Conservation (phyloP, 225 moss, liverwort and hornwort genomes). For the Physcomitrellopsis africana region DNA sequence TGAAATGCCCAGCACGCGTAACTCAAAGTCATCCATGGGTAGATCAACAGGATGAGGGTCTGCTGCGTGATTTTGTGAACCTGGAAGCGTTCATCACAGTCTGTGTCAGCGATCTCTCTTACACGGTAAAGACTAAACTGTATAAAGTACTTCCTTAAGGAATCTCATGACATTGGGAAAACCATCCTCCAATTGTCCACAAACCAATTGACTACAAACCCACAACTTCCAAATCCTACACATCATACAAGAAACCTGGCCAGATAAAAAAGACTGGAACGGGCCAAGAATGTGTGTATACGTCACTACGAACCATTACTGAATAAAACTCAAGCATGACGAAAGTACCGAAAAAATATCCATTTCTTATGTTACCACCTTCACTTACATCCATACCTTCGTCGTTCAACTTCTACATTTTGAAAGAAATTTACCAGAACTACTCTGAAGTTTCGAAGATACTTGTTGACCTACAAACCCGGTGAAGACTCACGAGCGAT, state of each 20-base stretch:
- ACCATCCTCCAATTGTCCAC: too few species aligned
- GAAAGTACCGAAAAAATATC: too few species aligned
- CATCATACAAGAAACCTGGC: too few species aligned
- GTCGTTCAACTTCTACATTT: too few species aligned
- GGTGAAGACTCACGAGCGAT: neutral
- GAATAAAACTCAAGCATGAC: too few species aligned
- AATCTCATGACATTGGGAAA: too few species aligned
- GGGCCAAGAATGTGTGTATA: too few species aligned
- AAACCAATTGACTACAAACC: neutral
- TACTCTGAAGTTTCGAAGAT: neutral
- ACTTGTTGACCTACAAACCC: neutral
- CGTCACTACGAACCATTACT: too few species aligned
- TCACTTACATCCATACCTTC: too few species aligned
- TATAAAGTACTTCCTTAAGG: too few species aligned
- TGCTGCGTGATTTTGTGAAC: constrained; percentile 12
- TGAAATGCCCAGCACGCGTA: constrained; percentile 56
- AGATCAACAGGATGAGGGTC: constrained; percentile 47
- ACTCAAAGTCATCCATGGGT: constrained; percentile 63
- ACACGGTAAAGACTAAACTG: neutral
- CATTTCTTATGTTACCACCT: too few species aligned
- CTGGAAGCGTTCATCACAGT: constrained; percentile 1
- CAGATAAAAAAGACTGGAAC: too few species aligned
- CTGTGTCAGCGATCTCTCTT: neutral
- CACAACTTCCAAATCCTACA: neutral
- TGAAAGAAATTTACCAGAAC: neutral